phyloP scores from a whole-genome alignment of 1,284 basidiomycete species.

The Trametes versicolor region DNA sequence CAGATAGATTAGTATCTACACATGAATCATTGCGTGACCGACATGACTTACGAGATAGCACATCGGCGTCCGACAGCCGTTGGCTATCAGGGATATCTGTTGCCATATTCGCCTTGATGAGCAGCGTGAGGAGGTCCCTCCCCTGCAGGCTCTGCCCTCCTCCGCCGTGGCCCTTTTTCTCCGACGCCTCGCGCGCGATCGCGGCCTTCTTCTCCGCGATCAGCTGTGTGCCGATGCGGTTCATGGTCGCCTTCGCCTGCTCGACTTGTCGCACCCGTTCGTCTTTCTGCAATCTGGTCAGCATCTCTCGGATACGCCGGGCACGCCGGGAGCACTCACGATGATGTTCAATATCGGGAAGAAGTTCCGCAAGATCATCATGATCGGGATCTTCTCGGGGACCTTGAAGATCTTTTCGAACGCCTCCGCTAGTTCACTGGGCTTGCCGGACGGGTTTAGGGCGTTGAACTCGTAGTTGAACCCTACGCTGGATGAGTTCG shows the following conservation, averaged over 20 bases:
- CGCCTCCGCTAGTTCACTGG: conserved; percentile 50
- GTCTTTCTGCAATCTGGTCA: too few species aligned
- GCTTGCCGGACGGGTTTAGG: conserved; percentile 38
- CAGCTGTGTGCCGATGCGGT: conserved; percentile 48
- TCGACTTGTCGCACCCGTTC: too few species aligned
- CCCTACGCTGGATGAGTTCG: conserved; percentile 42
- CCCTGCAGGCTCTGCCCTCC: conserved; percentile 61
- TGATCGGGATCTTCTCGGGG: conserved; percentile 12
- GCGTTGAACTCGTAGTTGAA: conserved; percentile 63
- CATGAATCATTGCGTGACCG: too few species aligned
- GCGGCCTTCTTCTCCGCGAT: conserved; percentile 52
- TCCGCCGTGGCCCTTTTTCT: conserved; percentile 63
- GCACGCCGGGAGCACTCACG: too few species aligned
- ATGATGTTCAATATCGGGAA: conserved; percentile 26
- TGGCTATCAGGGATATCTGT: conserved; percentile 53
- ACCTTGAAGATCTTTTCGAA: conserved; percentile 44
- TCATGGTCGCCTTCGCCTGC: conserved; percentile 45
- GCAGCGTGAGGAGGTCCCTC: conserved; percentile 46
- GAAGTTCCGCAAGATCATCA: conserved; percentile 15
- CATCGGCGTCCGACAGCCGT: conserved; percentile 61
- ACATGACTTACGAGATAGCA: conserved; percentile 63
- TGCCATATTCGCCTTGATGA: conserved; percentile 60
- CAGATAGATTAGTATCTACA: too few species aligned
- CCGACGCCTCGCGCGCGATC: conserved; percentile 50
- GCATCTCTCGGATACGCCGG: too few species aligned